phyloP scores from a whole-genome alignment of 2,329 filamentous ascomycete species.

The Clonostachys rhizophaga region DNA sequence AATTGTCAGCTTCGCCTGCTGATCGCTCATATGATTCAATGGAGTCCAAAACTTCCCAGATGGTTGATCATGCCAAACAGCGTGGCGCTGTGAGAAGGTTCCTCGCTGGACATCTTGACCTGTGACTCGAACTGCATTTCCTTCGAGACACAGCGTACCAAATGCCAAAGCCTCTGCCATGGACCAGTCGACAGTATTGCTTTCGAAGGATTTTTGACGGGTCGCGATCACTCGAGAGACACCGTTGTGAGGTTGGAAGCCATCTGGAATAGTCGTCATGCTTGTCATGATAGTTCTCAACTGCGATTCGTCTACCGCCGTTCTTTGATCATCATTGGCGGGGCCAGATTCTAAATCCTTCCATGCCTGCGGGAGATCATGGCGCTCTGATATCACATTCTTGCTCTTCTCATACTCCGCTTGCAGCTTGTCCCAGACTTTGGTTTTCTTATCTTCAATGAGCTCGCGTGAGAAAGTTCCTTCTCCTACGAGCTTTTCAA shows the following conservation, averaged over 20 bases:
- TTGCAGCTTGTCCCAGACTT: conserved; percentile 99
- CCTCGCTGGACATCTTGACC: conserved; percentile 99
- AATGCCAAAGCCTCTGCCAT: conserved; percentile 96
- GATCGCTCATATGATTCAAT: conserved; percentile 80
- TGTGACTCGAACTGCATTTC: conserved; percentile 94
- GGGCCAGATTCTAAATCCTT: neutral
- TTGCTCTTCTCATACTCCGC: conserved; percentile 97
- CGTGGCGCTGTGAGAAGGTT: conserved; percentile 97
- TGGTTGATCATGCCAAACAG: conserved; percentile 96
- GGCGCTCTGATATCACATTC: conserved; percentile 88
- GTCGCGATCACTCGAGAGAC: conserved; percentile 90
- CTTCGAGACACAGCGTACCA: conserved; percentile 84
- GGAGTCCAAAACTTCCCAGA: conserved; percentile 91
- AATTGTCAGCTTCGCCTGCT: conserved; percentile 95
- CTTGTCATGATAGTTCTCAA: conserved; percentile 78
- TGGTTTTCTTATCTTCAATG: conserved; percentile 98
- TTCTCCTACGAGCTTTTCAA: conserved; percentile 84
- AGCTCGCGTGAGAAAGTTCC: conserved; percentile 97
- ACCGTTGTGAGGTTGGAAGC: conserved; percentile 88
- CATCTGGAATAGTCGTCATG: conserved; percentile 75
- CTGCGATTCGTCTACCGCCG: conserved; percentile 67
- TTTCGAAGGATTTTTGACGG: conserved; percentile 88
- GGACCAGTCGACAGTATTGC: conserved; percentile 94
- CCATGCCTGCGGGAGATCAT: conserved; percentile 75
- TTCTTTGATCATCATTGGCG: conserved; percentile 90